Conservation (phyloP, 306 rosid species). For the Gastrolobium bilobum region DNA sequence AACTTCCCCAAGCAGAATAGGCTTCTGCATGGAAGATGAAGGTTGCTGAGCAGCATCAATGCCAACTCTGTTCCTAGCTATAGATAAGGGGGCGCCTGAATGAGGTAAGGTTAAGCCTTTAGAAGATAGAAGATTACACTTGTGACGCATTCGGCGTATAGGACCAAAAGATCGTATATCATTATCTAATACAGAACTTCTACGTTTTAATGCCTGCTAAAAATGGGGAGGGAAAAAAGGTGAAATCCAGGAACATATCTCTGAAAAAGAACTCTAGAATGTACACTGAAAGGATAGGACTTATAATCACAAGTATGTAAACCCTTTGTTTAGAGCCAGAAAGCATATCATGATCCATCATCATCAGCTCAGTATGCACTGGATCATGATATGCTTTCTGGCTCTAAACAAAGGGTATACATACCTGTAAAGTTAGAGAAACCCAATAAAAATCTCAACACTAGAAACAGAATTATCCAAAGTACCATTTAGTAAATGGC, state of each 20-base stretch:
- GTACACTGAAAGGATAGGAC: slow-evolving; percentile 10
- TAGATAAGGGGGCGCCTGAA: slow-evolving; percentile 56
- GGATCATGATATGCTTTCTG: too few relatives aligned
- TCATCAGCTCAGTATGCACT: too few relatives aligned
- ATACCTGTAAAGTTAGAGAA: slow-evolving; percentile 60
- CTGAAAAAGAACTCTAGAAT: slow-evolving; percentile 14
- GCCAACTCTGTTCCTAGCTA: slow-evolving; percentile 51
- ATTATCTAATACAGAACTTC: slow-evolving; percentile 75
- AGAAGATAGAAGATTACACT: slow-evolving; percentile 71
- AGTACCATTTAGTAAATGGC: slow-evolving; percentile 11
- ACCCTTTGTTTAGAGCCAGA: slow-evolving; percentile 81
- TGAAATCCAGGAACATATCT: slow-evolving; percentile 33
- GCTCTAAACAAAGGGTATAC: too few relatives aligned
- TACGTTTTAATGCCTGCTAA: slow-evolving; percentile 73
- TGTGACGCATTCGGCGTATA: slow-evolving; percentile 83
- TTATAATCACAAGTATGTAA: slow-evolving; percentile 31
- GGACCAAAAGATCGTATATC: slow-evolving; percentile 88
- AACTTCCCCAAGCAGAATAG: slow-evolving; percentile 54
- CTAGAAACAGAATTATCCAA: neutral
- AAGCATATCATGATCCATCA: slow-evolving; percentile 57
- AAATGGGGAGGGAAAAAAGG: neutral
- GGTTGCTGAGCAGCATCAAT: slow-evolving; percentile 52
- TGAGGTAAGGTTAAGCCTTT: slow-evolving; percentile 66
- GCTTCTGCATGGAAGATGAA: slow-evolving; percentile 61
- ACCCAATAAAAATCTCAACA: slow-evolving; percentile 36